Conservation (phyloP, 208 protist species). For the Crithidia fasciculata region DNA sequence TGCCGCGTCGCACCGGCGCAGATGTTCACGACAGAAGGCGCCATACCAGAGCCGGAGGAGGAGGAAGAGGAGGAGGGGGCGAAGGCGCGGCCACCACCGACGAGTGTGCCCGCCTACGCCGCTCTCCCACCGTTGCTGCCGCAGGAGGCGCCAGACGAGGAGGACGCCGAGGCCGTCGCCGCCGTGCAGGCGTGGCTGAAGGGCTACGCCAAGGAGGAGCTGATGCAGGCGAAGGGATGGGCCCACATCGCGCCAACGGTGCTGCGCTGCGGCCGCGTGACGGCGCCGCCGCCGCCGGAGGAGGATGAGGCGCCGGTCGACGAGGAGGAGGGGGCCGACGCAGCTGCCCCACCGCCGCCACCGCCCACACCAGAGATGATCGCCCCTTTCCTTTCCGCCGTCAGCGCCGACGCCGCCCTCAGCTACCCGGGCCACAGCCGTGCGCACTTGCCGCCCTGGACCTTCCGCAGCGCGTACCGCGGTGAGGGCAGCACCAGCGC, state of each 20-base stretch:
- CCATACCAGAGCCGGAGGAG: slow-evolving; percentile 85
- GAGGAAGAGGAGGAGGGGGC: slow-evolving; percentile 64
- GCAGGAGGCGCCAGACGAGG: slow-evolving; percentile 81
- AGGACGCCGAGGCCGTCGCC: slow-evolving; percentile 71
- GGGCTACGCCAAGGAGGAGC: slow-evolving; percentile 87
- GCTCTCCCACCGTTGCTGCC: slow-evolving; percentile 80
- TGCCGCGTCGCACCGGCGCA: slow-evolving; percentile 88
- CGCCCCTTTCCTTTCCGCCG: slow-evolving; percentile 79
- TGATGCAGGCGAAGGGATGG: slow-evolving; percentile 91
- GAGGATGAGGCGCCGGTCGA: slow-evolving; percentile 30
- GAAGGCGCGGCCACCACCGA: slow-evolving; percentile 57
- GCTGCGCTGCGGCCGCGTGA: slow-evolving; percentile 69
- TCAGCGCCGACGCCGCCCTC: slow-evolving; percentile 77
- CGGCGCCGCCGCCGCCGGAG: slow-evolving; percentile 37
- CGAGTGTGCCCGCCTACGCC: slow-evolving; percentile 77
- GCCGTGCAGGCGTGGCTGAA: slow-evolving; percentile 75
- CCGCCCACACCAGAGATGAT: slow-evolving; percentile 76
- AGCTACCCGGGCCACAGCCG: slow-evolving; percentile 81
- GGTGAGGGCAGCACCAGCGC: slow-evolving; percentile 70
- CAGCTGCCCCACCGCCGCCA: slow-evolving; percentile 17
- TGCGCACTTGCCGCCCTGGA: slow-evolving; percentile 79
- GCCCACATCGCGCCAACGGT: slow-evolving; percentile 87
- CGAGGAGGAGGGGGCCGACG: slow-evolving; percentile 16
- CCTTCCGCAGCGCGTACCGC: slow-evolving; percentile 84
- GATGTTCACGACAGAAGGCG: slow-evolving; percentile 83